Percentiles rank a stretch among this genome's conserved stretches.
phyloP scores from a whole-genome alignment of 768 basidiomycete species.

The Vararia minispora region DNA sequence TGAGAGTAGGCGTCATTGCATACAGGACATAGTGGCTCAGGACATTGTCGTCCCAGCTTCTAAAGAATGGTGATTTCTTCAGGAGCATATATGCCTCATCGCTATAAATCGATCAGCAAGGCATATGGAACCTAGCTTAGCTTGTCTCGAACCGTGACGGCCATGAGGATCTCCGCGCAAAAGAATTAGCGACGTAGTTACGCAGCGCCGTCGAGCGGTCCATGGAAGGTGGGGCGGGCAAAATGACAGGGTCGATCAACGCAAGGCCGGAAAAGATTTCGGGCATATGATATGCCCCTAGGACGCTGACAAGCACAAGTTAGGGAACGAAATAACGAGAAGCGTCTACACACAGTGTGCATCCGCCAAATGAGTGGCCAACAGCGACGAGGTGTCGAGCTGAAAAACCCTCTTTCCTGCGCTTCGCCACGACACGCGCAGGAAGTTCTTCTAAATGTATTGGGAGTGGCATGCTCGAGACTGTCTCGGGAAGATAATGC shows the following conservation, averaged over 20 bases:
- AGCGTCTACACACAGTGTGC: conserved; percentile 45
- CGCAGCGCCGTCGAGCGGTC: background rate
- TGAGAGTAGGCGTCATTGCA: conserved; percentile 31
- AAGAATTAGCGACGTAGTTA: conserved; percentile 28
- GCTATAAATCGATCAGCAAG: conserved; percentile 21
- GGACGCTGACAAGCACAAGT: conserved; percentile 28
- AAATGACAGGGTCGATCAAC: conserved; percentile 72
- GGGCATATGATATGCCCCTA: conserved; percentile 54
- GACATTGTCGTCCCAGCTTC: conserved; percentile 54
- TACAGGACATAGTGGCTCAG: conserved; percentile 51
- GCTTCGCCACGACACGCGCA: conserved; percentile 26
- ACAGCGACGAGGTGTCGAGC: conserved; percentile 50
- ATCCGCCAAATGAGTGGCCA: conserved; percentile 83
- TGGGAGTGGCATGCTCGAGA: conserved; percentile 28
- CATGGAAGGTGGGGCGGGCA: conserved; percentile 12
- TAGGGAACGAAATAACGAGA: background rate
- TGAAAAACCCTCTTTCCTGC: conserved; percentile 36
- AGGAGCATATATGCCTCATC: conserved; percentile 48
- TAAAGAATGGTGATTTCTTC: conserved; percentile 51
- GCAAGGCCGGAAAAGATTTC: conserved; percentile 60
- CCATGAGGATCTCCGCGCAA: conserved; percentile 56
- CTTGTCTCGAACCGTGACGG: conserved; percentile 34
- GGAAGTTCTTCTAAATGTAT: conserved; percentile 42
- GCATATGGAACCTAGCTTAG: background rate
- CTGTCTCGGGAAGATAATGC: conserved; percentile 46